A percentile compares a stretch with the other conserved stretches of the same genome.
Evolutionary conservation across 352 stramenopile genomes (phyloP).

Genomic region (Globisporangium iwayamae): DNA sequence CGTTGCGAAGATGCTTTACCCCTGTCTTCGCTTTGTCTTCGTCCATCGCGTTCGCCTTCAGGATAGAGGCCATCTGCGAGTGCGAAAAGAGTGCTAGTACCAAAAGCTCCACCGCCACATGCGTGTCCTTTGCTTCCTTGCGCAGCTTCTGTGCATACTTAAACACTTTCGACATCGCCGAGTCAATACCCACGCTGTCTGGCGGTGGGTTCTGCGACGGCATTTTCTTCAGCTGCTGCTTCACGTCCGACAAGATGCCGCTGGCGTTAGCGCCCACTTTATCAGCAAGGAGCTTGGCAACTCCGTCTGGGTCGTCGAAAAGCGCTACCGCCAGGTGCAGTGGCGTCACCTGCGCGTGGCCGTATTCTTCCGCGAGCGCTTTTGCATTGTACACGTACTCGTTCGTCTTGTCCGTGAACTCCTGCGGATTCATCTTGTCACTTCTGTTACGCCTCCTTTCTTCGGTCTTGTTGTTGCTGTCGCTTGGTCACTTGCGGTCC

Average conservation of each 20-base stretch:
- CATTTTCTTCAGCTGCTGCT: slow-evolving; percentile 57
- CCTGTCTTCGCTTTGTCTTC: no score
- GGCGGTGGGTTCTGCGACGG: slow-evolving; percentile 73
- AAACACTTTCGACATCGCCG: slow-evolving; percentile 68
- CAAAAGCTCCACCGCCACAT: slow-evolving; percentile 69
- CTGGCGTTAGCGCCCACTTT: slow-evolving; percentile 40
- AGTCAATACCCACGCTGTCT: slow-evolving; percentile 55
- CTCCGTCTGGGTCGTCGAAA: slow-evolving; percentile 59
- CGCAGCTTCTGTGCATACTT: slow-evolving; percentile 79
- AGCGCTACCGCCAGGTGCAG: slow-evolving; percentile 66
- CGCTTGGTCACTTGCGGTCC: background rate
- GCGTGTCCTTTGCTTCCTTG: slow-evolving; percentile 81
- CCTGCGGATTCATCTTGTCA: slow-evolving; percentile 56
- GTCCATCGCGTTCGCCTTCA: slow-evolving; percentile 68
- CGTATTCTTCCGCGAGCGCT: slow-evolving; percentile 55
- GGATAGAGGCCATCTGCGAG: slow-evolving; percentile 40
- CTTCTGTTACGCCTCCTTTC: background rate
- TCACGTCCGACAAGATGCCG: slow-evolving; percentile 44
- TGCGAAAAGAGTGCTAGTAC: slow-evolving; percentile 74
- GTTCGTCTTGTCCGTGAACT: slow-evolving; percentile 81
- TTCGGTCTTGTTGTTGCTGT: background rate
- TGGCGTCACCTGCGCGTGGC: slow-evolving; percentile 75
- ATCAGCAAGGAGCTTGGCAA: slow-evolving; percentile 48
- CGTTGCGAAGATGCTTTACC: no score
- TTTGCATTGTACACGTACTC: slow-evolving; percentile 49